Percentiles rank a stretch among this genome's conserved stretches.
phyloP scores from a whole-genome alignment of 805 yeast genomes.

The Yamadazyma scolyti region DNA sequence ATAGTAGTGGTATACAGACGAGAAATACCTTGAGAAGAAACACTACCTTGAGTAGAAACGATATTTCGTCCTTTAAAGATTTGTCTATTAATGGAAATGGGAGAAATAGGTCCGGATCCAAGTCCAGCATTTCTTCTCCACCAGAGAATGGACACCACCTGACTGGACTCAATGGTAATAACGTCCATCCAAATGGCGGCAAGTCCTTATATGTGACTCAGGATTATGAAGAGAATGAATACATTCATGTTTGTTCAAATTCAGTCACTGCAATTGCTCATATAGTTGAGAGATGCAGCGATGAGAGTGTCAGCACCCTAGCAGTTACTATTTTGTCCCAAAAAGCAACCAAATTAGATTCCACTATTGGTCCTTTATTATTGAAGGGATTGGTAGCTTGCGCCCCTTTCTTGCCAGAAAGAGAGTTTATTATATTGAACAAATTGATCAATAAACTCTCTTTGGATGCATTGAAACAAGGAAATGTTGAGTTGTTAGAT shows the following conservation, averaged over 20 bases:
- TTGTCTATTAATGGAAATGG: slow-evolving; percentile 6
- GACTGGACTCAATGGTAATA: slow-evolving; percentile 2
- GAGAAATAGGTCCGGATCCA: slow-evolving; percentile 4
- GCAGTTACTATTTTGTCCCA: slow-evolving; percentile 81
- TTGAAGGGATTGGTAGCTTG: slow-evolving; percentile 61
- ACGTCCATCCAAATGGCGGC: slow-evolving; percentile 1
- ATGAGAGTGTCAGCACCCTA: slow-evolving; percentile 68
- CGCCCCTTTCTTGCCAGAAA: slow-evolving; percentile 56
- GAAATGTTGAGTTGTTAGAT: slow-evolving; percentile 32
- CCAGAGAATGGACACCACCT: no score
- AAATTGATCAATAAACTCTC: slow-evolving; percentile 54
- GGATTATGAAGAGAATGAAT: slow-evolving; percentile 28
- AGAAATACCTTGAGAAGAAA: slow-evolving; percentile 22
- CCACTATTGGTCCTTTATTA: slow-evolving; percentile 52
- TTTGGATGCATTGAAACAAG: slow-evolving; percentile 38
- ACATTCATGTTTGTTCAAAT: slow-evolving; percentile 50
- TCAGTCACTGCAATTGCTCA: slow-evolving; percentile 66
- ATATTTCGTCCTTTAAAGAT: slow-evolving; percentile 13
- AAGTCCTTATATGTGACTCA: slow-evolving; percentile 6
- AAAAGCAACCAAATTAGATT: slow-evolving; percentile 50
- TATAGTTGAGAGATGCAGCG: slow-evolving; percentile 63
- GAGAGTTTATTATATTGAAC: slow-evolving; percentile 64
- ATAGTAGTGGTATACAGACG: slow-evolving; percentile 24
- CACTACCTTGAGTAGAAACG: slow-evolving; percentile 24
- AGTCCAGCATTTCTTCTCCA: not conserved